Base-by-base conservation (phyloP, 2,329 filamentous ascomycete genomes). In the Gnomoniopsis smithogilvyi region DNA sequence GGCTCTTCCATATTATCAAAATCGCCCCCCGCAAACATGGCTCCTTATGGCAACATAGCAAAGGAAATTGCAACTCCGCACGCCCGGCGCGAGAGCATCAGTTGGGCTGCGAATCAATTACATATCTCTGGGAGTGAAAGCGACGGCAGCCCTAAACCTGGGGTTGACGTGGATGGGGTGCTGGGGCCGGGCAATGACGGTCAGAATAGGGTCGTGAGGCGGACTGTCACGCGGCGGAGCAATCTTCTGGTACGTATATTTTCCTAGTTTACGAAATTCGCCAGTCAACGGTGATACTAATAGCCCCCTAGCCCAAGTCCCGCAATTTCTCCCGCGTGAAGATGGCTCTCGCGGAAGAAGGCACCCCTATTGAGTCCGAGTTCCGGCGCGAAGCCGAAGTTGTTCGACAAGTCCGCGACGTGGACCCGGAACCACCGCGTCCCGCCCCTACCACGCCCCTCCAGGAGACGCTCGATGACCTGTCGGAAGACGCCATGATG, bases 301-400 rank as follows among this genome's bases (percentile, higher is more conserved):
- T 64, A 52, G 46, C 7, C 14, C 19, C 38, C 38, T 65, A 96
- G 91, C 95, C 96, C 14, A 99, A 98, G 79, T 95, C 94, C 0
- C 96, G 96, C 75, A 92, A 89, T 0, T 99, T 99, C 72, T 92
- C 93, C 6, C 88, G 95, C 12, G 96, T 99, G 65, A 87, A 91
- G 62, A 95, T 94, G 10, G 92, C 92, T 3, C 81, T 99, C 0
- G 81, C 91, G 59, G 95, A 99, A 75, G 95, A 99, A 75, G 84
- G 85, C 17, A 86, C 92, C 0, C 95, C 95, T 0, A 80, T 96
- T 11, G 95, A 99, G 67, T 89, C 89, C 46, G 95, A 99, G 72
- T 87, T 92, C 59, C 88, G 90, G 54, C 88, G 92, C 43, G 95
- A 99, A 77, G 92, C 94, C 41, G 94, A 98, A 73, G 95, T 98